These are phyloP conservation scores for Calonectria montana DNA, from an alignment of 2,329 filamentous ascomycete species.

Conservation along the genomic window DNA sequence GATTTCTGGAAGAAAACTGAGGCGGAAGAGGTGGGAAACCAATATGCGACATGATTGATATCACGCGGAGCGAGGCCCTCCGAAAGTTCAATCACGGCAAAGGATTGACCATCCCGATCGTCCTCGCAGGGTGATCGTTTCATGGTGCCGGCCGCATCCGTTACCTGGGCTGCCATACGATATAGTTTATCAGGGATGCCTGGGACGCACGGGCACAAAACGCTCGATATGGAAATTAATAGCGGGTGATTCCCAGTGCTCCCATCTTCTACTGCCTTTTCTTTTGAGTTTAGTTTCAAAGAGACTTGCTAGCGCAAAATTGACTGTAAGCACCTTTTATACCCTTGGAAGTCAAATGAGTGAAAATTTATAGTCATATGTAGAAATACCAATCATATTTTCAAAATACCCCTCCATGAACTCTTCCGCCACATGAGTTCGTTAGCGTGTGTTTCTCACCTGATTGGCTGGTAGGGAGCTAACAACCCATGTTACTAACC, in stretches of 20 bases:
- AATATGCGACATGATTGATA: background rate
- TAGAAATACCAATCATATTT: background rate
- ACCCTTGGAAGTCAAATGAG: background rate
- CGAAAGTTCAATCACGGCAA: background rate
- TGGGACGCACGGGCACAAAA: background rate
- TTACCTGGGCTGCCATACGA: background rate
- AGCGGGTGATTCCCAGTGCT: background rate
- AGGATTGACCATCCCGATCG: background rate
- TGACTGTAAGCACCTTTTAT: background rate
- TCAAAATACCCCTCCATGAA: background rate
- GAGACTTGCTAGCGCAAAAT: background rate
- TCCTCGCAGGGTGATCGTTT: background rate
- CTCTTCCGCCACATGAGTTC: background rate
- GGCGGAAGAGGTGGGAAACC: background rate
- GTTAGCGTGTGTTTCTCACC: background rate
- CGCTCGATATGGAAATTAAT: background rate
- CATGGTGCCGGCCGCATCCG: background rate
- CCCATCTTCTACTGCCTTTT: background rate
- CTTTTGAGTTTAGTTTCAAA: background rate
- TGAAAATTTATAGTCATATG: background rate
- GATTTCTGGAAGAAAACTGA: no score
- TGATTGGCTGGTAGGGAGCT: background rate
- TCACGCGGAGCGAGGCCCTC: background rate
- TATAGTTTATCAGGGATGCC: background rate
- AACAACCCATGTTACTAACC: background rate